Evolutionary conservation across 768 basidiomycete genomes (phyloP).

Genomic region (Lactarius sp.): DNA sequence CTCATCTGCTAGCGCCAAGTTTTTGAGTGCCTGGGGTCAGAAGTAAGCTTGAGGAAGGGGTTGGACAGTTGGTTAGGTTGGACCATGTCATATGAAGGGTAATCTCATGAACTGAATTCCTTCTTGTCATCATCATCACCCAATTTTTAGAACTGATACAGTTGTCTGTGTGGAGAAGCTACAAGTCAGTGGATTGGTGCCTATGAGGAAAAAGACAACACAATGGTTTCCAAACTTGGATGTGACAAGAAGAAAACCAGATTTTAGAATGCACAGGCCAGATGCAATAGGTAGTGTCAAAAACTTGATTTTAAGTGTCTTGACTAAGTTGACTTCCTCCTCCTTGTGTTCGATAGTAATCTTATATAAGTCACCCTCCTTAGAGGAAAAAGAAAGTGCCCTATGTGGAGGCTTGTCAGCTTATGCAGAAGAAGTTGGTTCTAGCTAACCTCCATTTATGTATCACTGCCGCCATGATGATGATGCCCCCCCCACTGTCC

Average conservation of each 20-base stretch:
- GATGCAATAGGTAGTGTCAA: slow-evolving; percentile 96
- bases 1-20: slow-evolving; percentile 86
- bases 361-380: slow-evolving; percentile 96
- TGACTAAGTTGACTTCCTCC: slow-evolving; percentile 66
- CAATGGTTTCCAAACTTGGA: slow-evolving; percentile 98
- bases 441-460: slow-evolving; percentile 92
- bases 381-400: slow-evolving; percentile 99
- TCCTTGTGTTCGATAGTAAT: slow-evolving; percentile 98
- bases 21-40: slow-evolving; percentile 80
- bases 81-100: slow-evolving; percentile 79
- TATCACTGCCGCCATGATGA: slow-evolving; percentile 95
- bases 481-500: slow-evolving; percentile 76
- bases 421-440: not conserved
- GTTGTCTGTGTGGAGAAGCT: slow-evolving; percentile 49
- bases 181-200: slow-evolving; percentile 17
- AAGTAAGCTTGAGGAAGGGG: slow-evolving; percentile 79
- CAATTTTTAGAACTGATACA: slow-evolving; percentile 97
- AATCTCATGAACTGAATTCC: slow-evolving; percentile 85
- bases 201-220: slow-evolving; percentile 34
- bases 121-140: slow-evolving; percentile 95
- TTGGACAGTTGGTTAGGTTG: slow-evolving; percentile 48
- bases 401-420: slow-evolving; percentile 37
- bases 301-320: slow-evolving; percentile 92
- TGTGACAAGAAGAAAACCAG: slow-evolving; percentile 95
- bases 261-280: slow-evolving; percentile 94